Base-by-base conservation (phyloP, 2,329 filamentous ascomycete genomes). In the Cladosporium sp. region DNA sequence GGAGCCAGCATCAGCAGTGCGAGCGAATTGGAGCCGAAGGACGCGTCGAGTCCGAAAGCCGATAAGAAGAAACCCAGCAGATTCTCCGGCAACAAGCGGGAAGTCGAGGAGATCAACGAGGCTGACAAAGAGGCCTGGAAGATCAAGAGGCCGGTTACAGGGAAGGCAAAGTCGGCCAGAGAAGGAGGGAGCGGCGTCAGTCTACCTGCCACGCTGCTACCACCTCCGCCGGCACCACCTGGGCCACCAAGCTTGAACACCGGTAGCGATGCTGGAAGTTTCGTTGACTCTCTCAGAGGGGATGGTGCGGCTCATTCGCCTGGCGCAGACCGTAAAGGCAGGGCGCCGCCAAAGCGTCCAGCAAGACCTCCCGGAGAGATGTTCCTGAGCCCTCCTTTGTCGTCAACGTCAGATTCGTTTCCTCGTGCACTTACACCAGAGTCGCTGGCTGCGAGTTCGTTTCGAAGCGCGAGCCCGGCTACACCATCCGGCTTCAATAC, bases 271-370 rank as follows among this genome's bases (percentile, higher is more conserved):
- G 34, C 42, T 4, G 49, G 49, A 34, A 52, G 49, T 16, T 45
- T 52, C 33, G 43, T 40, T 5, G 49, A 41, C 5, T 50, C 48
- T 16, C 9, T 50, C 9, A 42, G 9, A 5, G 35, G 32, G 3
- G 18, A 32, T 8, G 44, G 33, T 9, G 37, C 13, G 14, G 16
- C 43, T 31, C 31, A 14, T 32, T 9, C 28, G 22, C 32, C 46
- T 22, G 9, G 40, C 46, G 4, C 46, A 34, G 22, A 33, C 22
- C 22, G 22, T 7, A 28, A 28, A 28, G 28, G 56, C 56, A 34
- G 46, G 56, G 46, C 58, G 42, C 58, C 61, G 32, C 61, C 61
- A 3, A 59, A 55, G 41, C 57, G 56, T 43, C 57, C 59, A 19
- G 53, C 59, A 16, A 54, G 60, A 19, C 56, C 61, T 22, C 44